Evolutionary conservation across 2,329 filamentous ascomycete species (phyloP).

Genomic region (Chaetothyriales sp.): DNA sequence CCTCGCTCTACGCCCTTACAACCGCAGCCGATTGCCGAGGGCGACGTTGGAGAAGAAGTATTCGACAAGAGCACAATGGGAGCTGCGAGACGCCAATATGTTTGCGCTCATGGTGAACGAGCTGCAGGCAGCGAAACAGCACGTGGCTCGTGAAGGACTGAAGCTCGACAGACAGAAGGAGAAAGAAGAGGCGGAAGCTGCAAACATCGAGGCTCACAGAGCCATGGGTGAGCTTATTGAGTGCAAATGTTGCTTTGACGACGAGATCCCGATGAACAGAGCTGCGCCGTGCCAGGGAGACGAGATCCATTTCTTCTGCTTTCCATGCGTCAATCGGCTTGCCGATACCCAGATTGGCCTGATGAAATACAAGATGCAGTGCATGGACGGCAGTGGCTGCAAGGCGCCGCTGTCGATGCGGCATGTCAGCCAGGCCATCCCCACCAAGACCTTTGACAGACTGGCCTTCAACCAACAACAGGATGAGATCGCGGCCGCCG

Average conservation of each 20-base stretch:
- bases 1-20: slow-evolving; percentile 10
- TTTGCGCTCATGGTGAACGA: slow-evolving; percentile 17
- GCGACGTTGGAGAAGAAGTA: slow-evolving; percentile 11
- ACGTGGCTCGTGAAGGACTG: slow-evolving; percentile 11
- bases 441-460: slow-evolving; percentile 39
- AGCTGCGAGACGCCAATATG: slow-evolving; percentile 6
- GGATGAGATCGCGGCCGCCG: slow-evolving; percentile 51
- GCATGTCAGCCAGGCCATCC: slow-evolving; percentile 11
- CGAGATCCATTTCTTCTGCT: slow-evolving; percentile 52
- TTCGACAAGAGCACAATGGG: slow-evolving; percentile 1
- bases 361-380: slow-evolving; percentile 51
- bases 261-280: slow-evolving; percentile 46
- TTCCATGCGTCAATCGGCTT: slow-evolving; percentile 46
- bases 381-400: slow-evolving; percentile 57
- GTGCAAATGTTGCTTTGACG: slow-evolving; percentile 59
- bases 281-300: slow-evolving; percentile 53
- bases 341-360: slow-evolving; percentile 55
- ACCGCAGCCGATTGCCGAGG: slow-evolving; percentile 13
- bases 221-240: slow-evolving; percentile 43
- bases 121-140: slow-evolving; percentile 19
- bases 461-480: slow-evolving; percentile 59
- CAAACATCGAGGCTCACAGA: slow-evolving; percentile 25
- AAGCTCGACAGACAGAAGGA: slow-evolving; percentile 11
- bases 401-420: slow-evolving; percentile 25
- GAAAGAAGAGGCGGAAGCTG: slow-evolving; percentile 19